Conservation (phyloP, 1,139 yeast genomes). For the Spencermartinsiella ligniputridi region DNA sequence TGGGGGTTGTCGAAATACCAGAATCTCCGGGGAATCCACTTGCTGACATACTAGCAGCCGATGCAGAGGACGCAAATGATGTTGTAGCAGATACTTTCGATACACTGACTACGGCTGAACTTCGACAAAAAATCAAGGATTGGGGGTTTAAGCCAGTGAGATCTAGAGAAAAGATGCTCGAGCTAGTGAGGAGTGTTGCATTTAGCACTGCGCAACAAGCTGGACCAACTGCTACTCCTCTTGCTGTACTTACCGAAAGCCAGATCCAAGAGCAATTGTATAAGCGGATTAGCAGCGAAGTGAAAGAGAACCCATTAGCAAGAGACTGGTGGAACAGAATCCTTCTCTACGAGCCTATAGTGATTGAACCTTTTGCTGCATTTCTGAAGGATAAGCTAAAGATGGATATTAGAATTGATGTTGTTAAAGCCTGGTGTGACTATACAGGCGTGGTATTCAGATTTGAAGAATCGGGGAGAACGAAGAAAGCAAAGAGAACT, state of each 20-base stretch:
- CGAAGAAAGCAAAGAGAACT: background rate
- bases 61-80: background rate
- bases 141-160: slow-evolving; percentile 17
- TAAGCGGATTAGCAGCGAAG: slow-evolving; percentile 10
- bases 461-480: background rate
- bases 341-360: slow-evolving; percentile 19
- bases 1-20: slow-evolving; percentile 3
- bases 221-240: background rate
- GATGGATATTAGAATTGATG: slow-evolving; percentile 15
- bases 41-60: background rate
- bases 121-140: slow-evolving; percentile 8
- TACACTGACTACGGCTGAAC: slow-evolving; percentile 2
- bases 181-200: slow-evolving; percentile 9
- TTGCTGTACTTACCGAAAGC: background rate
- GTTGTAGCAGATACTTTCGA: background rate
- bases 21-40: slow-evolving; percentile 5
- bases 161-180: slow-evolving; percentile 13
- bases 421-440: slow-evolving; percentile 24
- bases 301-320: slow-evolving; percentile 11
- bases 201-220: background rate
- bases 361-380: slow-evolving; percentile 15
- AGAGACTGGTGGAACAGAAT: slow-evolving; percentile 18
- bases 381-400: slow-evolving; percentile 13
- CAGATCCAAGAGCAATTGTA: slow-evolving; percentile 10
- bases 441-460: slow-evolving; percentile 17